A percentile compares a stretch with the other conserved stretches of the same genome.
Conservation (phyloP, 2,329 filamentous ascomycete genomes). For the Aspergillus pseudoviridinutans region DNA sequence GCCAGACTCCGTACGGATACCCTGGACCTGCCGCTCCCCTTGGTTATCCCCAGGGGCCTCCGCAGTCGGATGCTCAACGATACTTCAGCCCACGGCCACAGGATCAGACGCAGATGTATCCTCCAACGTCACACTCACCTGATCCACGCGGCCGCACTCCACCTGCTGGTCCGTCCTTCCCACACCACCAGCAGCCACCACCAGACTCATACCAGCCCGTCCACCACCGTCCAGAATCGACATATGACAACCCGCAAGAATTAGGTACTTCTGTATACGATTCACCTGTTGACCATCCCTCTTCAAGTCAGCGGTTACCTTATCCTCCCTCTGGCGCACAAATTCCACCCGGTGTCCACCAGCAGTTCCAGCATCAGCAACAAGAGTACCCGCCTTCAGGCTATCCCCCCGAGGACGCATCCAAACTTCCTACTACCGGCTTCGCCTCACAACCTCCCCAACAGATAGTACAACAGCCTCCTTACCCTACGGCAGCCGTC, state of each 20-base stretch:
- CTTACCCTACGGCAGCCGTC: constrained; percentile 28
- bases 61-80: constrained; percentile 60
- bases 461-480: constrained; percentile 23
- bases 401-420: constrained; percentile 36
- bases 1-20: constrained; percentile 35
- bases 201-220: constrained; percentile 41
- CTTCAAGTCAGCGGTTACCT: constrained; percentile 27
- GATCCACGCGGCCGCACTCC: constrained; percentile 36
- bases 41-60: constrained; percentile 33
- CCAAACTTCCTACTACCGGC: constrained; percentile 16
- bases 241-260: constrained; percentile 70
- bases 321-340: constrained; percentile 28
- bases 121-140: constrained; percentile 38
- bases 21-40: constrained; percentile 25
- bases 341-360: constrained; percentile 23
- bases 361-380: constrained; percentile 30
- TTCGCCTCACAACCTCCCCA: constrained; percentile 9
- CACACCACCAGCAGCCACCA: constrained; percentile 50
- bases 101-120: constrained; percentile 46
- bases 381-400: constrained; percentile 39
- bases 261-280: constrained; percentile 74
- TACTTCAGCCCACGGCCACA: constrained; percentile 60
- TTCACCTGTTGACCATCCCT: constrained; percentile 56
- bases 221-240: constrained; percentile 60
- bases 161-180: constrained; percentile 29